phyloP scores from a whole-genome alignment of 352 stramenopile species.

The Globisporangium polare region DNA sequence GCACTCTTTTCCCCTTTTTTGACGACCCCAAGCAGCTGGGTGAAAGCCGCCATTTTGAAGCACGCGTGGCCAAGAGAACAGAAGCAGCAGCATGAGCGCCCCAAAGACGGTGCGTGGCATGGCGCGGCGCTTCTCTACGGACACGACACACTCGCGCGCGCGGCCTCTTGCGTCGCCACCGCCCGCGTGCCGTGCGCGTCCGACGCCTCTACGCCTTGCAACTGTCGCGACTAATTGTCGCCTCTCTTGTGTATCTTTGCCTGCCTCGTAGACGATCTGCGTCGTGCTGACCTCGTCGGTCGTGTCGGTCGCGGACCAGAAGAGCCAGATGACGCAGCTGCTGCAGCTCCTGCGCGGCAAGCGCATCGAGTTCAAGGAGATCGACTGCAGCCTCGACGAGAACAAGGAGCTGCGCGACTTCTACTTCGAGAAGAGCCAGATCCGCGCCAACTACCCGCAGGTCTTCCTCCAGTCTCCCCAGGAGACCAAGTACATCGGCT shows the following conservation, averaged over 20 bases:
- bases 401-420: slow-evolving; percentile 68
- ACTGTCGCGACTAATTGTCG: not conserved
- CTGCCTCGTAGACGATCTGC: slow-evolving; percentile 28
- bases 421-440: slow-evolving; percentile 75
- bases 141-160: not conserved
- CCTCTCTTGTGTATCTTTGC: not conserved
- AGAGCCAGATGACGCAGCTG: slow-evolving; percentile 67
- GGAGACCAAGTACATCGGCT: slow-evolving; percentile 64
- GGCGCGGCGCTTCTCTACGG: not conserved
- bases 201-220: not conserved
- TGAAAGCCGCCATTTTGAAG: too few species aligned
- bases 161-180: not conserved
- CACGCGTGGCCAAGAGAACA: too few species aligned
- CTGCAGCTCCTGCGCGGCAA: slow-evolving; percentile 72
- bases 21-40: too few species aligned
- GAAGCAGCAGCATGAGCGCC: not conserved
- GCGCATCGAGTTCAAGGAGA: slow-evolving; percentile 61
- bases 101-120: slow-evolving; percentile 1
- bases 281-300: slow-evolving; percentile 75
- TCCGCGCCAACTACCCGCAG: slow-evolving; percentile 84
- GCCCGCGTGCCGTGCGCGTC: not conserved
- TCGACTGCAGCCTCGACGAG: slow-evolving; percentile 81
- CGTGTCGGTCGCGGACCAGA: slow-evolving; percentile 73
- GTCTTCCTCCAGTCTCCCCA: slow-evolving; percentile 60
- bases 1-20: too few species aligned